phyloP scores from a whole-genome alignment of 31 red algal genomes.

The Asparagopsis taxiformis region DNA sequence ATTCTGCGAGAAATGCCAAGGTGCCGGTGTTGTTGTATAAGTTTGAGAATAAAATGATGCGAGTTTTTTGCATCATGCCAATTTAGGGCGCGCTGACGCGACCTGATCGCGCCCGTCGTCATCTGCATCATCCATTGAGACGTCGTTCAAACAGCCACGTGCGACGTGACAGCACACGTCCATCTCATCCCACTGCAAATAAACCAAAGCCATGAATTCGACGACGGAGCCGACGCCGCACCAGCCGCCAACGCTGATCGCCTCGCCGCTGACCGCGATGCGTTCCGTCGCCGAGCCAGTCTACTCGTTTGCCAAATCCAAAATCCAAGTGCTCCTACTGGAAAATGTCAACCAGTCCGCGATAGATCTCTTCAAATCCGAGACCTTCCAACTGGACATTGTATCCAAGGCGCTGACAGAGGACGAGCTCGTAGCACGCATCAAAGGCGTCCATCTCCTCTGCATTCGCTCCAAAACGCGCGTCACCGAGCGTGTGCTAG shows the following conservation, averaged over 20 bases:
- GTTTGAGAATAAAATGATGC: too few relatives aligned
- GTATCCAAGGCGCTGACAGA: constrained; percentile 66
- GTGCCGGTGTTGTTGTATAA: constrained; percentile 20
- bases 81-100: background rate
- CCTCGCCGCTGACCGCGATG: constrained; percentile 23
- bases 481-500: constrained; percentile 65
- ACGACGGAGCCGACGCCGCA: too few relatives aligned
- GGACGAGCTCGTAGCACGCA: constrained; percentile 69
- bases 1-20: constrained; percentile 51
- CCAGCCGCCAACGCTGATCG: constrained; percentile 31
- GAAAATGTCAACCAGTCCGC: constrained; percentile 85
- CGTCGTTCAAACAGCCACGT: too few relatives aligned
- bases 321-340: constrained; percentile 78
- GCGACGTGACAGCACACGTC: too few relatives aligned
- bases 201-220: too few relatives aligned
- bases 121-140: too few relatives aligned
- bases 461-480: constrained; percentile 88
- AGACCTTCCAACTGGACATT: constrained; percentile 72
- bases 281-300: constrained; percentile 23
- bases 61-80: background rate
- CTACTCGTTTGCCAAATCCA: constrained; percentile 80
- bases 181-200: too few relatives aligned
- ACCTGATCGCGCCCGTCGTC: constrained; percentile 7
- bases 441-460: constrained; percentile 71
- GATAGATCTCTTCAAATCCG: constrained; percentile 55